A percentile compares a stretch with the other conserved stretches of the same genome.
Conservation (phyloP, 78 protist species). For the Dictyostelium brefeldianum region DNA sequence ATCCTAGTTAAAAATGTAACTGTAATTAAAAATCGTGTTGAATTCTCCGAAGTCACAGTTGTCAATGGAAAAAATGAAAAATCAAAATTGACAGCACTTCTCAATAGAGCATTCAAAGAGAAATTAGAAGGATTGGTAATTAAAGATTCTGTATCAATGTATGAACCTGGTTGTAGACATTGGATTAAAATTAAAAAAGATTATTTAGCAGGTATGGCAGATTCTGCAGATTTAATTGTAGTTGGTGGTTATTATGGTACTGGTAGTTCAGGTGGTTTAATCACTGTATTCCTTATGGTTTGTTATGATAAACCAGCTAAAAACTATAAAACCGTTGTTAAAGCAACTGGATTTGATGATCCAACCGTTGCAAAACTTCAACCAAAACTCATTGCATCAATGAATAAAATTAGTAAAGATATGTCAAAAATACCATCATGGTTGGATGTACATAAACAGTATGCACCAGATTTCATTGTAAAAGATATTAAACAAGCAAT, state of each 20-base stretch:
- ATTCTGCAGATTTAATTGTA: constrained; percentile 90
- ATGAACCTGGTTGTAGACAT: constrained; percentile 90
- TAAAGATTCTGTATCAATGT: constrained; percentile 79
- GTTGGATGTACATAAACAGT: constrained; percentile 47
- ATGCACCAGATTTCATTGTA: constrained; percentile 86
- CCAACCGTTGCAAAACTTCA: constrained; percentile 67
- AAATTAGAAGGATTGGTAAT: constrained; percentile 93
- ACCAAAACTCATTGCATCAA: not conserved
- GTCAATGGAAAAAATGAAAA: constrained; percentile 15
- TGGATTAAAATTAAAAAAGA: constrained; percentile 96
- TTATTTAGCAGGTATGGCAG: constrained; percentile 91
- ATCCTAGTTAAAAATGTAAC: constrained; percentile 74
- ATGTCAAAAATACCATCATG: constrained; percentile 79
- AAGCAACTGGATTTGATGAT: constrained; percentile 85
- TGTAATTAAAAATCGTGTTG: constrained; percentile 45
- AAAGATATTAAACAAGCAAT: constrained; percentile 81
- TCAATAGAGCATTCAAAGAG: constrained; percentile 64
- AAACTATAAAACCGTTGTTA: constrained; percentile 88
- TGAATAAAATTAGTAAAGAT: constrained; percentile 61
- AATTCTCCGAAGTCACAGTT: constrained; percentile 71
- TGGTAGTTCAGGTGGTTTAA: constrained; percentile 84
- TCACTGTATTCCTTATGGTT: constrained; percentile 87
- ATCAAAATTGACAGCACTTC: constrained; percentile 7
- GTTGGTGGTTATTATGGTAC: constrained; percentile 92
- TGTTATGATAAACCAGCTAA: constrained; percentile 41